Evolutionary conservation across 352 stramenopile genomes (phyloP).

Genomic region (Aphanomyces stellatus): DNA sequence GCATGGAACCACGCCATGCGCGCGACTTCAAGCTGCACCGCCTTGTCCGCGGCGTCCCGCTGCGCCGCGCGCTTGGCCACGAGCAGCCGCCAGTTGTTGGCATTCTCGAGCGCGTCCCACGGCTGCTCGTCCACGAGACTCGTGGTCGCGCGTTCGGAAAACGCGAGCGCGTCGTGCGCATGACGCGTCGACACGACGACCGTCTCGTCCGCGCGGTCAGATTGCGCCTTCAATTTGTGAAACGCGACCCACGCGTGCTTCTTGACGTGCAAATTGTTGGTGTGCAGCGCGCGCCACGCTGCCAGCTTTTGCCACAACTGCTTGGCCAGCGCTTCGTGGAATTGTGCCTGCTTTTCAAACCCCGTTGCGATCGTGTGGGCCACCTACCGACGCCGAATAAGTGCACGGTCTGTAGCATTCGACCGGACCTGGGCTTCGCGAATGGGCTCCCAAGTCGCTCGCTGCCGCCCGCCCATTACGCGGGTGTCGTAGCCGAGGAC

Average conservation of each 20-base stretch:
- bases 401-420: neutral
- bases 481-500: slow-evolving; percentile 5
- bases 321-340: neutral
- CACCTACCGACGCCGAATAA: neutral
- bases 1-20: slow-evolving; percentile 54
- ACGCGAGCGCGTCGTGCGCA: slow-evolving; percentile 6
- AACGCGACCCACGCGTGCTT: slow-evolving; percentile 6
- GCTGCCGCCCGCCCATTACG: neutral
- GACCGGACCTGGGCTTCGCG: slow-evolving; percentile 1
- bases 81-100: slow-evolving; percentile 62
- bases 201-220: neutral
- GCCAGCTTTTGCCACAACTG: neutral
- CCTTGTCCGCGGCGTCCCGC: slow-evolving; percentile 30
- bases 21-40: slow-evolving; percentile 34
- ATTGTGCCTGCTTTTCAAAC: neutral
- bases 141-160: neutral
- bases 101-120: slow-evolving; percentile 74
- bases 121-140: slow-evolving; percentile 15
- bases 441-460: slow-evolving; percentile 11
- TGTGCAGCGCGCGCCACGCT: slow-evolving; percentile 13
- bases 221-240: slow-evolving; percentile 5
- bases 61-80: slow-evolving; percentile 49
- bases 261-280: slow-evolving; percentile 16
- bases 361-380: neutral
- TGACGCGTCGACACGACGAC: neutral